Percentiles rank a stretch among this genome's conserved stretches.
Conservation (phyloP, 768 basidiomycete genomes). For the Russula virescens region DNA sequence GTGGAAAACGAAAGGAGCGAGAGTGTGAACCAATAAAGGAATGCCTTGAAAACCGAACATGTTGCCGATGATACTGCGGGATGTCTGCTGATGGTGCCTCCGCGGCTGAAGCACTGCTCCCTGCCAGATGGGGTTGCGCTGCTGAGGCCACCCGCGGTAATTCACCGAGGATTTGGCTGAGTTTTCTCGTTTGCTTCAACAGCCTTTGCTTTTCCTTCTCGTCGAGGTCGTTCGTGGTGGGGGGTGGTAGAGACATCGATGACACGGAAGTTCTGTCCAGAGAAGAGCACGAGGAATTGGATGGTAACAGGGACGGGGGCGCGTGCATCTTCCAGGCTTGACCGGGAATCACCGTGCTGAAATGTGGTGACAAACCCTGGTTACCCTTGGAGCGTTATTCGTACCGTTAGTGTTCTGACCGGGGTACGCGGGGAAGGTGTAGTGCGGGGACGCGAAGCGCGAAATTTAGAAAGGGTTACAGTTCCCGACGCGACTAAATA, state of each 20-base stretch:
- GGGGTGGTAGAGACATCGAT: slow-evolving; percentile 24
- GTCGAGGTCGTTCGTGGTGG: slow-evolving; percentile 33
- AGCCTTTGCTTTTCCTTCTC: slow-evolving; percentile 35
- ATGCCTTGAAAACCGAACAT: not conserved
- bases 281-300: not conserved
- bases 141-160: slow-evolving; percentile 25
- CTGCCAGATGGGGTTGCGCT: slow-evolving; percentile 6
- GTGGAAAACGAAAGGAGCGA: slow-evolving; percentile 4
- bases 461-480: not conserved
- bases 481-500: not conserved
- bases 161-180: slow-evolving; percentile 41
- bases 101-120: not conserved
- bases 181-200: slow-evolving; percentile 39
- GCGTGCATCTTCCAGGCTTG: not conserved
- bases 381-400: not conserved
- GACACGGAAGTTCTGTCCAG: not conserved
- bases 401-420: not conserved
- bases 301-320: not conserved
- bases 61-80: not conserved
- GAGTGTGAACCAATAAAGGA: not conserved
- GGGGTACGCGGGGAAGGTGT: too few relatives aligned
- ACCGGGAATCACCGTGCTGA: not conserved
- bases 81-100: not conserved
- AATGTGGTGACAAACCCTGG: not conserved
- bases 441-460: not conserved